These are phyloP conservation scores for Trypanosoma vivax DNA, from an alignment of 208 protist species.

Conservation along the genomic window DNA sequence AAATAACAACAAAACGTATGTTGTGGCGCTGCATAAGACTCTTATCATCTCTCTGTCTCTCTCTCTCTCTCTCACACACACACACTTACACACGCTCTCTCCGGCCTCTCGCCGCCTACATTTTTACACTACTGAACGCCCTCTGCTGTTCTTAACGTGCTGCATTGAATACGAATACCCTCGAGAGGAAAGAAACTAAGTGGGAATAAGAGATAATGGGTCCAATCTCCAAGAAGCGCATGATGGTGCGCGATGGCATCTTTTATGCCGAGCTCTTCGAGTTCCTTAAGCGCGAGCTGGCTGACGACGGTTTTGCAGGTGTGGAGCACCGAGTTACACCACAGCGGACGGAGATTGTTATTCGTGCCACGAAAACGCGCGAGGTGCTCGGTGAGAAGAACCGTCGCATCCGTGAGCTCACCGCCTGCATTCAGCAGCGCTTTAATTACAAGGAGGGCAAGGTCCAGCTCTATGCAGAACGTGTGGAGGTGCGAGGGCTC, in stretches of 20 bases:
- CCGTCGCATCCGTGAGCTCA: constrained; percentile 98
- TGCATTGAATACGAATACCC: background rate
- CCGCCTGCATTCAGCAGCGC: constrained; percentile 96
- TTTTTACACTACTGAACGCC: too few relatives aligned
- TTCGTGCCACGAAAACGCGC: constrained; percentile 96
- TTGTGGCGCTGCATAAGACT: too few relatives aligned
- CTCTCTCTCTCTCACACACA: too few relatives aligned
- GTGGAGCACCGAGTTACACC: constrained; percentile 96
- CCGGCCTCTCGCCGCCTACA: too few relatives aligned
- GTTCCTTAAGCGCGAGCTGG: constrained; percentile 98
- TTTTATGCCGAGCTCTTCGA: constrained; percentile 99
- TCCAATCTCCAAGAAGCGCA: constrained; percentile 86
- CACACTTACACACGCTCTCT: too few relatives aligned
- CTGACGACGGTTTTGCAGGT: constrained; percentile 95
- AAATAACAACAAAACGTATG: too few relatives aligned
- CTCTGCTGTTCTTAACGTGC: background rate
- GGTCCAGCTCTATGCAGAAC: constrained; percentile 97
- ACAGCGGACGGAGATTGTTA: constrained; percentile 97
- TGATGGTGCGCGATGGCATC: constrained; percentile 99
- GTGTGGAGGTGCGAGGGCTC: constrained; percentile 95
- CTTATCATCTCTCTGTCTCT: too few relatives aligned
- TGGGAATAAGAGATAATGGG: constrained; percentile 35
- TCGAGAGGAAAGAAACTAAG: background rate
- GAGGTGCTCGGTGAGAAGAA: constrained; percentile 96
- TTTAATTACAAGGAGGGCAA: constrained; percentile 94